Conservation (phyloP, 495 filamentous ascomycete genomes). For the Aspergillus mulundensis region DNA sequence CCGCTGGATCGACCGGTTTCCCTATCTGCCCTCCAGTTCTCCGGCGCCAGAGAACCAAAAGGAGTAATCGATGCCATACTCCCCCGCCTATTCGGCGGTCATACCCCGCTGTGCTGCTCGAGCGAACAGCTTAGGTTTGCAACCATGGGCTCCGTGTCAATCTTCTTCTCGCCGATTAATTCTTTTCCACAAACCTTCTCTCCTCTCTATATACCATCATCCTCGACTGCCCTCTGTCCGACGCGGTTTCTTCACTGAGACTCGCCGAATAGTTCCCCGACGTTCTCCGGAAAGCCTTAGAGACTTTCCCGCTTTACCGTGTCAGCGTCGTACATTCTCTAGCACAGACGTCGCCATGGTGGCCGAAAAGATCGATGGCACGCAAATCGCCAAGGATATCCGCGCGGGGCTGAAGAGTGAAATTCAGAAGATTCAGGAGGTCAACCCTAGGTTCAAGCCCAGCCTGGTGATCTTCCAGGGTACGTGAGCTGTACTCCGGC, state of each 20-base stretch:
- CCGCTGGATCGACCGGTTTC: slow-evolving; percentile 9
- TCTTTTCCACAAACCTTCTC: not conserved
- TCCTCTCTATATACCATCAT: not conserved
- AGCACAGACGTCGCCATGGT: slow-evolving; percentile 58
- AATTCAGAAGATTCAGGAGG: slow-evolving; percentile 74
- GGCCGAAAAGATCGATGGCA: slow-evolving; percentile 92
- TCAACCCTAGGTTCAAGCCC: slow-evolving; percentile 82
- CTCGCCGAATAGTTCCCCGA: slow-evolving; percentile 13
- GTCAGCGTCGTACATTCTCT: slow-evolving; percentile 19
- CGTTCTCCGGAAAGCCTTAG: slow-evolving; percentile 14
- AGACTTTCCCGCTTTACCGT: slow-evolving; percentile 22
- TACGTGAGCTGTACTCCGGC: slow-evolving; percentile 33
- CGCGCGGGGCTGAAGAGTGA: slow-evolving; percentile 71
- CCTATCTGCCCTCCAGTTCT: slow-evolving; percentile 14
- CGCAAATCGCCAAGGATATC: slow-evolving; percentile 85
- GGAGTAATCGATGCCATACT: slow-evolving; percentile 33
- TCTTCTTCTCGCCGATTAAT: slow-evolving; percentile 6
- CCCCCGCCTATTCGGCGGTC: slow-evolving; percentile 31
- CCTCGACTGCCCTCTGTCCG: slow-evolving; percentile 9
- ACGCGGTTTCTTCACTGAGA: slow-evolving; percentile 13
- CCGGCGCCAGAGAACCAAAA: slow-evolving; percentile 21
- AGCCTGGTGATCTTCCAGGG: slow-evolving; percentile 90
- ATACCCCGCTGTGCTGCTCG: slow-evolving; percentile 34
- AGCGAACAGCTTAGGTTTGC: slow-evolving; percentile 15
- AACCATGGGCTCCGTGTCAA: slow-evolving; percentile 4